These are phyloP conservation scores for Ganoderma sp. DNA, from an alignment of 1,284 basidiomycete genomes.

Conservation along the genomic window DNA sequence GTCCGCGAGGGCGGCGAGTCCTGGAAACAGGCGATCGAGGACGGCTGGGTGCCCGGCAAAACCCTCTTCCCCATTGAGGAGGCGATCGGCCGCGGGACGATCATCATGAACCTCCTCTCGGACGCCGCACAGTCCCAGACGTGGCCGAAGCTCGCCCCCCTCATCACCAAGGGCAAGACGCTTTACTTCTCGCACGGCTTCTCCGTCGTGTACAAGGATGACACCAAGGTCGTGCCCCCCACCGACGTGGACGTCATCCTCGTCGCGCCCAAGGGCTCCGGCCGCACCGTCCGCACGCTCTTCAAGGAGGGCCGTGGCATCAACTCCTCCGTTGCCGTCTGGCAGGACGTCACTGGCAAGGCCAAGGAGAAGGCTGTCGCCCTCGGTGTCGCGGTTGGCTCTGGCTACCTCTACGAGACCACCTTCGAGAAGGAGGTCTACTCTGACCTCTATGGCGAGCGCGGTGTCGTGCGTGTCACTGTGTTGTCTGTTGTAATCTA, in stretches of 20 bases:
- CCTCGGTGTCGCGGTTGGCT: constrained; percentile 93
- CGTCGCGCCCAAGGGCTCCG: constrained; percentile 98
- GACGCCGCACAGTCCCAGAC: constrained; percentile 98
- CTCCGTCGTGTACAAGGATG: constrained; percentile 98
- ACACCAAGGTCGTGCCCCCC: constrained; percentile 94
- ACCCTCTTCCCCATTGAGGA: constrained; percentile 99
- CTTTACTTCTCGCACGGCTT: constrained; percentile 99
- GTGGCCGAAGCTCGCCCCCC: constrained; percentile 87
- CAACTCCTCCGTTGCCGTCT: constrained; percentile 89
- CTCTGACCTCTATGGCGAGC: constrained; percentile 99
- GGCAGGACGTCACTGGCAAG: constrained; percentile 96
- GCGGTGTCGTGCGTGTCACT: constrained; percentile 84
- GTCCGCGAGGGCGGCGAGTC: constrained; percentile 96
- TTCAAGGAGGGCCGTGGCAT: constrained; percentile 99
- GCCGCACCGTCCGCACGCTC: constrained; percentile 97
- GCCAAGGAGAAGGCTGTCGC: constrained; percentile 98
- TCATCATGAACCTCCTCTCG: constrained; percentile 99
- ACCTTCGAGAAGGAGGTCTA: constrained; percentile 99
- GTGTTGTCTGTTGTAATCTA: neutral
- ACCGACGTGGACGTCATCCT: constrained; percentile 98
- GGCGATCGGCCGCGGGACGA: constrained; percentile 94
- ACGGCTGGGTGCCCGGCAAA: constrained; percentile 99
- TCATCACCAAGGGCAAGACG: constrained; percentile 99
- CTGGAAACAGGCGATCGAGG: constrained; percentile 95
- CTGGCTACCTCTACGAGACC: constrained; percentile 98